Conservation (phyloP, 2,329 filamentous ascomycete species). For the Polychaeton citri region DNA sequence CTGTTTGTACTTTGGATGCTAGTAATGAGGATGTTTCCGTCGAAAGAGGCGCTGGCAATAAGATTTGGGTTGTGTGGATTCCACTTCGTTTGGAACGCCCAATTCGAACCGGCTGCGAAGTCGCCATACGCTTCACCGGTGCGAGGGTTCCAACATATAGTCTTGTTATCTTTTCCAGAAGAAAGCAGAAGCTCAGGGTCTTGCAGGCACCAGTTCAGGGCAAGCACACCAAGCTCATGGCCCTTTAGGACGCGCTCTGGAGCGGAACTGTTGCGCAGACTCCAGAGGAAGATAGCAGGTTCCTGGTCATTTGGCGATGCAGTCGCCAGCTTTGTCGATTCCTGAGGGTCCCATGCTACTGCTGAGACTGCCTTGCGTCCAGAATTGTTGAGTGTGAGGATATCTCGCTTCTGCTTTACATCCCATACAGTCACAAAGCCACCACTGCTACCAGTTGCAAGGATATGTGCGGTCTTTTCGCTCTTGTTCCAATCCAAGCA, state of each 20-base stretch:
- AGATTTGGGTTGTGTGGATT: slow-evolving; percentile 86
- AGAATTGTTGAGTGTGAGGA: slow-evolving; percentile 76
- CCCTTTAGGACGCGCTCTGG: slow-evolving; percentile 78
- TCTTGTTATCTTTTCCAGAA: slow-evolving; percentile 92
- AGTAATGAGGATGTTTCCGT: slow-evolving; percentile 89
- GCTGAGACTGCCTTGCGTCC: slow-evolving; percentile 89
- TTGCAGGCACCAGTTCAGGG: slow-evolving; percentile 87
- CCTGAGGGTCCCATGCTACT: slow-evolving; percentile 93
- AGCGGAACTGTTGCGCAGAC: slow-evolving; percentile 88
- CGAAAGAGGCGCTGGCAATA: slow-evolving; percentile 89
- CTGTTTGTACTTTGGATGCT: slow-evolving; percentile 89
- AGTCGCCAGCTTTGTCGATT: slow-evolving; percentile 82
- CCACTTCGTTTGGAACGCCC: slow-evolving; percentile 93
- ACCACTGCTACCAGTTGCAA: slow-evolving; percentile 83
- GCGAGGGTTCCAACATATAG: slow-evolving; percentile 90
- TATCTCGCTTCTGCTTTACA: slow-evolving; percentile 94
- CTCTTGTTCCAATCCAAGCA: slow-evolving; percentile 91
- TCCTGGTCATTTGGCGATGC: slow-evolving; percentile 80
- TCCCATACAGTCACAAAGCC: slow-evolving; percentile 99
- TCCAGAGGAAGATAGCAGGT: slow-evolving; percentile 84
- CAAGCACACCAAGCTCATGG: slow-evolving; percentile 90
- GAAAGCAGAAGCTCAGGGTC: slow-evolving; percentile 82
- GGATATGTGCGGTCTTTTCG: slow-evolving; percentile 78
- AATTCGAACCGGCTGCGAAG: slow-evolving; percentile 96
- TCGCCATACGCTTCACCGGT: slow-evolving; percentile 80